Percentiles rank a stretch among this genome's conserved stretches.
Conservation (phyloP, 2,329 filamentous ascomycete species). For the Stromatinia cepivora region DNA sequence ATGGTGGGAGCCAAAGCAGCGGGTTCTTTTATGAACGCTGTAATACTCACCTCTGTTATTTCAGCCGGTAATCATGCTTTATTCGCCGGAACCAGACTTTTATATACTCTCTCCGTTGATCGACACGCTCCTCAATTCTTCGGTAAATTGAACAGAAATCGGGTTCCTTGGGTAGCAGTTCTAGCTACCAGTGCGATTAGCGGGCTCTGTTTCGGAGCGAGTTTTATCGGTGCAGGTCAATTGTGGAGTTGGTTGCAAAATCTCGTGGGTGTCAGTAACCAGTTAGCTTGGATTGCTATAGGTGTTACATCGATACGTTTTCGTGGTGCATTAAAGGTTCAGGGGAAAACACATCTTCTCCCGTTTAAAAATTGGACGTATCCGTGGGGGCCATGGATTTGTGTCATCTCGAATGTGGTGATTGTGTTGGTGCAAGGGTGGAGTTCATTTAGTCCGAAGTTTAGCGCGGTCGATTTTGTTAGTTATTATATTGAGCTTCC, state of each 20-base stretch:
- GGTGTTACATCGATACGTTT: constrained; percentile 66
- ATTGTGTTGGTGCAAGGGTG: constrained; percentile 65
- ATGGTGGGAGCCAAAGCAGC: constrained; percentile 55
- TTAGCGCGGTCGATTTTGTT: constrained; percentile 60
- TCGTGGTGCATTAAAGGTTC: constrained; percentile 55
- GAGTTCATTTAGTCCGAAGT: constrained; percentile 60
- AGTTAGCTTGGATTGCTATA: constrained; percentile 66
- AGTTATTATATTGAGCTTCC: constrained; percentile 64
- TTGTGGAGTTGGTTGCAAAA: constrained; percentile 68
- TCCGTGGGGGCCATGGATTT: constrained; percentile 59
- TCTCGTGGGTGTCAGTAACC: constrained; percentile 67
- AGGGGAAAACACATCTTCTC: constrained; percentile 61
- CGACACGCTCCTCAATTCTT: constrained; percentile 58
- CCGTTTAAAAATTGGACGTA: constrained; percentile 69
- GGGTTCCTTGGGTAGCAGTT: constrained; percentile 56
- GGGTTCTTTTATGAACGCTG: constrained; percentile 60
- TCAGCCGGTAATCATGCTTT: constrained; percentile 60
- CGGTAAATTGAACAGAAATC: constrained; percentile 49
- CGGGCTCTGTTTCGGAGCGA: constrained; percentile 63
- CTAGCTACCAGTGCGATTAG: constrained; percentile 55
- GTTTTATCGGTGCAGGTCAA: constrained; percentile 64
- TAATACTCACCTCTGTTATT: constrained; percentile 59
- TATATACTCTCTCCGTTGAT: constrained; percentile 56
- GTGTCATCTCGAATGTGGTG: constrained; percentile 57
- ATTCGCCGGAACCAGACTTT: constrained; percentile 55